These are phyloP conservation scores for Neolentinus lepideus DNA, from an alignment of 1,284 basidiomycete genomes.

Conservation along the genomic window DNA sequence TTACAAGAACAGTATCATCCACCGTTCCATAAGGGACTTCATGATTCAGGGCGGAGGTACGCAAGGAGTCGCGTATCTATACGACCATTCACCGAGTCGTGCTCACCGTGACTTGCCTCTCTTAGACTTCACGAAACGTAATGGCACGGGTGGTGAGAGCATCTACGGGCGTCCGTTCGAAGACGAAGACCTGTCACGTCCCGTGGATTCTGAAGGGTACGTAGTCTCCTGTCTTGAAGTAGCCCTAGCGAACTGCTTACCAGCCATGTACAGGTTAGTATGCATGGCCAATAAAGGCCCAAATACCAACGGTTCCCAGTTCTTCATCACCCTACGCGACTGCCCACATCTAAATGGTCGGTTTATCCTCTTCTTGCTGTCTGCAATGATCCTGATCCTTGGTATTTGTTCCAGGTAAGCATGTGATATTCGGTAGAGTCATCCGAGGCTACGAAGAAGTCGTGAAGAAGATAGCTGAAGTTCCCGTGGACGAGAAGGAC, in stretches of 20 bases:
- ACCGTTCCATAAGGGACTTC: slow-evolving; percentile 78
- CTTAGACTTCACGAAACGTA: slow-evolving; percentile 68
- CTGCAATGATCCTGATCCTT: background rate
- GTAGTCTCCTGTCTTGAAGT: slow-evolving; percentile 10
- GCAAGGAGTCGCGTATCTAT: slow-evolving; percentile 9
- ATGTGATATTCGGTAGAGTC: slow-evolving; percentile 71
- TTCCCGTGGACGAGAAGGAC: slow-evolving; percentile 62
- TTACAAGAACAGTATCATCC: slow-evolving; percentile 78
- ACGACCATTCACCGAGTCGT: background rate
- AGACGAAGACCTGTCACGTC: slow-evolving; percentile 68
- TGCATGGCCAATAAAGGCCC: slow-evolving; percentile 84
- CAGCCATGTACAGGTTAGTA: slow-evolving; percentile 39
- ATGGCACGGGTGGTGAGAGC: slow-evolving; percentile 79
- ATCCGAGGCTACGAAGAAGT: slow-evolving; percentile 58
- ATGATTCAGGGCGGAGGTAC: slow-evolving; percentile 84
- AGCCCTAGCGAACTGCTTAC: background rate
- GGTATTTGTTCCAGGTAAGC: slow-evolving; percentile 43
- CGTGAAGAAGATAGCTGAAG: slow-evolving; percentile 42
- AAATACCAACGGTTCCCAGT: slow-evolving; percentile 77
- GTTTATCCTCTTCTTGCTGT: slow-evolving; percentile 1
- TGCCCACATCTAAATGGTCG: slow-evolving; percentile 66
- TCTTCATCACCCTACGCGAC: slow-evolving; percentile 72
- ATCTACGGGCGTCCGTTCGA: slow-evolving; percentile 72
- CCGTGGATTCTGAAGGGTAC: slow-evolving; percentile 58
- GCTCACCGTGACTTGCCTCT: background rate